Evolutionary conservation across 2,329 filamentous ascomycete genomes (phyloP), one percentile per base, ranked within the genome.

Genomic region (Clonostachys solani): DNA sequence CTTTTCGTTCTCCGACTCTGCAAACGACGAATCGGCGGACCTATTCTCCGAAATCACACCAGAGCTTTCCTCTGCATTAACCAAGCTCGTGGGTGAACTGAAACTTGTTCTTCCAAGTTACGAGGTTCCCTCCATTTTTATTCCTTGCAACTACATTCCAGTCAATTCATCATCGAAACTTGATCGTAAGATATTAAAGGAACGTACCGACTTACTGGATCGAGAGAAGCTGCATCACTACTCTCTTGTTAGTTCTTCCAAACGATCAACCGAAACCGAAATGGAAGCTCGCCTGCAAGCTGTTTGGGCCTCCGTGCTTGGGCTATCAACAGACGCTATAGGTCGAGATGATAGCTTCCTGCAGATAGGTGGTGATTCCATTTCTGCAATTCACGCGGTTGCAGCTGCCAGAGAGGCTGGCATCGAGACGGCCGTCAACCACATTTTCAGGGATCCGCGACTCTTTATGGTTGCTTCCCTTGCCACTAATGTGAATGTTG

Each of bases 341-440:
- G 49, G 52, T 33, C 34, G 34, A 3, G 42, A 56, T 18, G 52
- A 54, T n/a, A 38, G 68, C 52, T 76, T 77, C 55, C 73, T 76
- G 58, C 62, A 62, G 2, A 58, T 74, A 0, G 73, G 73, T 9
- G 73, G 73, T 19, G 71, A 75, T 51, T 75, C 73, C 1, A 63
- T 75, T 5, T 47, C 61, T 3, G 72, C 73, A 2, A 78, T 77
- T 68, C 37, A 49, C 12, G 42, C 51, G 8, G 47, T 51, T 9
- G 40, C 44, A 8, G 36, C 36, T 7, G 42, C 42, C 7, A 18
- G 46, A 33, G 40, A 47, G 38, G 23, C 40, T 7, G 45, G 43
- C 13, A 44, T 52, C 16, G n/a, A 37, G 12, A 33, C 50, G 8
- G 16, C 44, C 2, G 48, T 48, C 16, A 40, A 43, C 19, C 34